phyloP scores from a whole-genome alignment of 768 basidiomycete species.

The Gloeopeniophorella convolvens region DNA sequence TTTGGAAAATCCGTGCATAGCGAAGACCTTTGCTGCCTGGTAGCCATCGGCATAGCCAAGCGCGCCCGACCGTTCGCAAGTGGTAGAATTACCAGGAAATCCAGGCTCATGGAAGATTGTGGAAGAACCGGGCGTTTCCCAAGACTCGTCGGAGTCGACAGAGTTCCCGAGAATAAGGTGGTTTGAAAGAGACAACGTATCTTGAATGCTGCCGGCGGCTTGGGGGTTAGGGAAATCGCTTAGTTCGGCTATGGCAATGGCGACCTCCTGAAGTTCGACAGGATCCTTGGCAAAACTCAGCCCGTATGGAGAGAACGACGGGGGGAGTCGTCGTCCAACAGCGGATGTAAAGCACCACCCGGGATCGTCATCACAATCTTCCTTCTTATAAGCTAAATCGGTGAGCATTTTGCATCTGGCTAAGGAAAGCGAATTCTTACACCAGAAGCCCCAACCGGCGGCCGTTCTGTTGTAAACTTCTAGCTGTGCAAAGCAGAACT shows the following conservation, averaged over 20 bases:
- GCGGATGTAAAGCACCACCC: constrained; percentile 68
- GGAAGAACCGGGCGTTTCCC: too few relatives aligned
- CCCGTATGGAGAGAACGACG: constrained; percentile 50
- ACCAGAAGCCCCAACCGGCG: constrained; percentile 68
- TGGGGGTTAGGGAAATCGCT: too few relatives aligned
- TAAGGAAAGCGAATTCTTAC: constrained; percentile 32
- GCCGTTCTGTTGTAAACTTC: constrained; percentile 47
- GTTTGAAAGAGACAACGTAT: too few relatives aligned
- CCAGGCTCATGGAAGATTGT: constrained; percentile 11
- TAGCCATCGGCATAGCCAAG: constrained; percentile 59
- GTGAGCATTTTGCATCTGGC: not conserved
- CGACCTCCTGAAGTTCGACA: constrained; percentile 22
- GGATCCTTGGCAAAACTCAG: constrained; percentile 23
- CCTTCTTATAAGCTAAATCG: constrained; percentile 50
- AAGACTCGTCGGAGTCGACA: too few relatives aligned
- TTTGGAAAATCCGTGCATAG: constrained; percentile 38
- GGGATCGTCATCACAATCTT: constrained; percentile 48
- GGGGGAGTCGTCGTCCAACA: constrained; percentile 49
- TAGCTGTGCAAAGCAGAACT: constrained; percentile 56
- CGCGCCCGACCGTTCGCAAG: constrained; percentile 25
- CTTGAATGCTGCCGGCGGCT: too few relatives aligned
- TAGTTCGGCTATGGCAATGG: constrained; percentile 21
- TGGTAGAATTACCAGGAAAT: constrained; percentile 8
- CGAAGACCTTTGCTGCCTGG: constrained; percentile 49
- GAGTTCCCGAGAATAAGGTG: too few relatives aligned